Base-by-base conservation (phyloP, 768 basidiomycete genomes). In the Suillus fuscotomentosus region DNA sequence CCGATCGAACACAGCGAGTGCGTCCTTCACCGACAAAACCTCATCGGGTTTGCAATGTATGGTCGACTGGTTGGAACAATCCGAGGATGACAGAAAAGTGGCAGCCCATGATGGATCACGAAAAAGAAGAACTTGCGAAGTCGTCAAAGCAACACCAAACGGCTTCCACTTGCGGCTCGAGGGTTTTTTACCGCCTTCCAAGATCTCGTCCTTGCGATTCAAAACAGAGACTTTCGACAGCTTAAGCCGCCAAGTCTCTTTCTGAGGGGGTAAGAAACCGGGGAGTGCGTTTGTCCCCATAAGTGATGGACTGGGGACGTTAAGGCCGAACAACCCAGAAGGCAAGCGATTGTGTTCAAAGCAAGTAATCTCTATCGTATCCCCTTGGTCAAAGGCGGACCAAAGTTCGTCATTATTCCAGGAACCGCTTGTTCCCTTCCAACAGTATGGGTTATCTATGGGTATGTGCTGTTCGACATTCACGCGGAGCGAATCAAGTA, bases 51-150 rank as follows among this genome's bases (percentile, higher is more conserved):
- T 89, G 65, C 89, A 83, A 11, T 81, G 75, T 64, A 85, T 76
- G 63, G 82, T 72, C 2, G 76, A 42, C 42, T 77, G 71, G 17
- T 76, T 77, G 20, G 75, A 74, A 20, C 75, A 61, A 66, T 79
- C 73, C 61, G 79, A 76, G 74, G 84, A 80, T 53, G 80, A 75
- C 61, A 81, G 76, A 39, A 89, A 69, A 24, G 78, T 72, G 47
- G 76, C 70, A 3, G 84, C 83, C 86, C 84, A 88, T 15, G 83
- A 71, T 3, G 84, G 73, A 75, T 94, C 92, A 36, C 91, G 90
- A 78, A 95, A 95, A 74, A 99, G 90, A 53, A 98, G 83, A 5
- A 99, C 81, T 70, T 98, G 97, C 5, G 94, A 95, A 31, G 88
- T 90, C 4, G 95, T 95, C 63, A 99, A 81, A 59, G 96, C 82